Conservation (phyloP, 139 green algal genomes). For the Chlamydomonas sp. region DNA sequence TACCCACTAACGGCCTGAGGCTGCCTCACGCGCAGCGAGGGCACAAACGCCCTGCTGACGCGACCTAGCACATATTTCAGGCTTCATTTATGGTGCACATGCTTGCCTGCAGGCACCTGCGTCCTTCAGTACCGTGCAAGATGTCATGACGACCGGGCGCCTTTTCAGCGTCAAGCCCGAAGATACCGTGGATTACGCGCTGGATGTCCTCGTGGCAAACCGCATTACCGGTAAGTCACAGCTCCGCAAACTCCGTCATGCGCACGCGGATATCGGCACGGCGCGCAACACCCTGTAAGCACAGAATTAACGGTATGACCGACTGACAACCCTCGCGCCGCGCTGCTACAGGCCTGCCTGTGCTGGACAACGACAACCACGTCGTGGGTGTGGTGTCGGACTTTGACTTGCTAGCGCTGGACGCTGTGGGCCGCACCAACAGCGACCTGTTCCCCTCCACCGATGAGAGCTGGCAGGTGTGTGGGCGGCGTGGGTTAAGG, state of each 20-base stretch:
- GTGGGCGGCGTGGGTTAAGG: neutral
- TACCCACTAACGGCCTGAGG: too few relatives aligned
- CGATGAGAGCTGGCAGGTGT: conserved; percentile 63
- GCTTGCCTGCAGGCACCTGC: too few relatives aligned
- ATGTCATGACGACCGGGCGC: conserved; percentile 64
- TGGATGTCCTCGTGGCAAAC: conserved; percentile 68
- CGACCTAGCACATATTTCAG: too few relatives aligned
- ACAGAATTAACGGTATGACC: too few relatives aligned
- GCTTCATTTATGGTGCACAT: too few relatives aligned
- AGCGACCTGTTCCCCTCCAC: conserved; percentile 67
- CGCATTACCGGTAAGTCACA: conserved; percentile 41
- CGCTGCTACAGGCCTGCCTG: conserved; percentile 63
- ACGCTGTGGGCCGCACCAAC: conserved; percentile 63
- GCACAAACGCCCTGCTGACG: too few relatives aligned
- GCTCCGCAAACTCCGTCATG: too few relatives aligned
- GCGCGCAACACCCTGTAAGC: too few relatives aligned
- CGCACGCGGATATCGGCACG: too few relatives aligned
- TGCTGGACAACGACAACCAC: conserved; percentile 54
- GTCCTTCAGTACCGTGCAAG: conserved; percentile 37
- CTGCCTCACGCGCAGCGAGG: too few relatives aligned
- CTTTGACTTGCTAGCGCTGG: conserved; percentile 85
- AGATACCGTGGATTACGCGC: conserved; percentile 68
- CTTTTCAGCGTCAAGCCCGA: conserved; percentile 50
- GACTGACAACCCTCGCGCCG: neutral
- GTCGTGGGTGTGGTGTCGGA: conserved; percentile 85